Percentiles rank a stretch among this genome's conserved stretches.
Evolutionary conservation across 352 stramenopile genomes (phyloP).

Genomic region (Paralagenidium karlingii): DNA sequence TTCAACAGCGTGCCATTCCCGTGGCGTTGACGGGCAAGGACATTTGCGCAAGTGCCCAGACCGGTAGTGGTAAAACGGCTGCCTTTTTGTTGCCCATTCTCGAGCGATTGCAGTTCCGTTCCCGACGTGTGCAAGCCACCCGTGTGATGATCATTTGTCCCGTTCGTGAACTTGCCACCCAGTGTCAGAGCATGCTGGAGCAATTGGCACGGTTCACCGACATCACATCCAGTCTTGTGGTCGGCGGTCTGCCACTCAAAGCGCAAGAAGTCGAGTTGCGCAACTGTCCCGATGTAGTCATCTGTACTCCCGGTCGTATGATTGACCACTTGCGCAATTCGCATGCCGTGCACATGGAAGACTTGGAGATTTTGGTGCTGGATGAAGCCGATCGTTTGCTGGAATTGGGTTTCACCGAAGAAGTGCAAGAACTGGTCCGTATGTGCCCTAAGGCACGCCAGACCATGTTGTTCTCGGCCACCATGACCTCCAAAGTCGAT

Average conservation of each 20-base stretch:
- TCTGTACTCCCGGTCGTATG: conserved; percentile 97
- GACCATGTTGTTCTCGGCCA: conserved; percentile 99
- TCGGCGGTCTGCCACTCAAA: conserved; percentile 86
- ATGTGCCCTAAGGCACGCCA: conserved; percentile 92
- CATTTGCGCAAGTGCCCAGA: conserved; percentile 95
- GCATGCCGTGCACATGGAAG: conserved; percentile 93
- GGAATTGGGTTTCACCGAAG: conserved; percentile 97
- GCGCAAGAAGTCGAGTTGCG: conserved; percentile 94
- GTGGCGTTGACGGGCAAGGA: conserved; percentile 92
- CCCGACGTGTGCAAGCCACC: conserved; percentile 73
- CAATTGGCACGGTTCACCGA: conserved; percentile 94
- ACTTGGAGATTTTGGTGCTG: conserved; percentile 95
- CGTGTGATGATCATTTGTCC: conserved; percentile 95
- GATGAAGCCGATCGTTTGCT: conserved; percentile 93
- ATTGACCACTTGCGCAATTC: conserved; percentile 98
- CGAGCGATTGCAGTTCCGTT: conserved; percentile 93
- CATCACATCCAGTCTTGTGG: conserved; percentile 86
- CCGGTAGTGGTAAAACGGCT: conserved; percentile 96
- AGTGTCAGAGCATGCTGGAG: conserved; percentile 92
- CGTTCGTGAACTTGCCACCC: conserved; percentile 95
- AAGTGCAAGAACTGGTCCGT: conserved; percentile 93
- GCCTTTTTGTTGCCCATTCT: conserved; percentile 97
- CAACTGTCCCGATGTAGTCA: conserved; percentile 92
- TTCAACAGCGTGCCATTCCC: conserved; percentile 90
- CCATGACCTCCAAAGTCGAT: conserved; percentile 96